phyloP scores from a whole-genome alignment of 73 alveolate genomes.

The Stentor coeruleus region DNA sequence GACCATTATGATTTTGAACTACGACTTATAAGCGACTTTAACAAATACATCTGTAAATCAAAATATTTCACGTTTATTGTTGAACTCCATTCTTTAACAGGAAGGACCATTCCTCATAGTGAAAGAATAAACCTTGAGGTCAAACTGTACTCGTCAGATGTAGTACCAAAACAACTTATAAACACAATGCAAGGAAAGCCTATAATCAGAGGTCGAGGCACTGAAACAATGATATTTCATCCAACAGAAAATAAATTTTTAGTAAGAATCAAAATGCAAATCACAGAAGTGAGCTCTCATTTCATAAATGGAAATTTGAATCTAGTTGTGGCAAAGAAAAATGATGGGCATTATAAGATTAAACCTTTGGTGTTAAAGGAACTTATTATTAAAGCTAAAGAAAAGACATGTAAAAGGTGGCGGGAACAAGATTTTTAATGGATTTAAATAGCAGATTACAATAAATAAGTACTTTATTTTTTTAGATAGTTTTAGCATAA shows the following conservation, averaged over 20 bases:
- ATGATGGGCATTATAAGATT: neutral
- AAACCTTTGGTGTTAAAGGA: neutral
- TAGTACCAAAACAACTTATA: neutral
- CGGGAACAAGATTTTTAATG: too few relatives aligned
- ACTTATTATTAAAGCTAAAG: neutral
- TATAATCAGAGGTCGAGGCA: neutral
- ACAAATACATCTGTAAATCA: neutral
- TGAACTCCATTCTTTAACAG: neutral
- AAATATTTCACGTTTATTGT: neutral
- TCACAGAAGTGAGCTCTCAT: neutral
- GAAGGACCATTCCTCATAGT: neutral
- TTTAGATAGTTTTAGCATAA: too few relatives aligned
- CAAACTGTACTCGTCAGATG: neutral
- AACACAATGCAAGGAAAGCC: neutral
- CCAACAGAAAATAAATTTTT: neutral
- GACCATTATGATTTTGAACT: too few relatives aligned
- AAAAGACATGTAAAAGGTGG: neutral
- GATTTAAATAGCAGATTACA: too few relatives aligned
- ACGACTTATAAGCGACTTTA: too few relatives aligned
- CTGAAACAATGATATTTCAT: neutral
- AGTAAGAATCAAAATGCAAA: neutral
- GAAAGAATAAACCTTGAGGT: neutral
- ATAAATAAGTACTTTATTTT: too few relatives aligned
- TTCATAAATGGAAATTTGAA: neutral
- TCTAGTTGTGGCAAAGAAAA: neutral